Evolutionary conservation across 2,329 filamentous ascomycete genomes (phyloP).

Genomic region (Alternaria incomplexa): DNA sequence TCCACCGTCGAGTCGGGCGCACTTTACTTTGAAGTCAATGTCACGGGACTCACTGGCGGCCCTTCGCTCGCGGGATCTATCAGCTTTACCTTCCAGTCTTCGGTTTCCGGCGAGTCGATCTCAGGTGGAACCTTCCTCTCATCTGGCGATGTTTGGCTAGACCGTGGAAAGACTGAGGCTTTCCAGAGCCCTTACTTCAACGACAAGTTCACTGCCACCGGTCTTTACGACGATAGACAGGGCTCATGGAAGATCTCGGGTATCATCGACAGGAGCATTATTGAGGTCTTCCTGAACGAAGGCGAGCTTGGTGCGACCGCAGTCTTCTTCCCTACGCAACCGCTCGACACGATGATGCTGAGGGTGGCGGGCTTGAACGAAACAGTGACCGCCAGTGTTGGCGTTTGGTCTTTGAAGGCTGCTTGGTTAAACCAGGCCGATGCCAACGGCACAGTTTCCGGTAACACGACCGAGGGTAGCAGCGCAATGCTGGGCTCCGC

Average conservation of each 20-base stretch:
- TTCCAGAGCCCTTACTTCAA: constrained; percentile 64
- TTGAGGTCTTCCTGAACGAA: constrained; percentile 62
- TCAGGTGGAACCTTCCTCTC: constrained; percentile 58
- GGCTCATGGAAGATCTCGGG: constrained; percentile 54
- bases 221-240: constrained; percentile 26
- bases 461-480: constrained; percentile 38
- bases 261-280: constrained; percentile 61
- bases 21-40: constrained; percentile 62
- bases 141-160: constrained; percentile 57
- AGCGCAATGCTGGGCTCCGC: neutral
- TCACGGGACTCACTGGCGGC: constrained; percentile 51
- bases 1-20: constrained; percentile 57
- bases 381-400: constrained; percentile 48
- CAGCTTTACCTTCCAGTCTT: constrained; percentile 62
- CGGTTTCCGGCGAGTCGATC: constrained; percentile 57
- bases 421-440: constrained; percentile 44
- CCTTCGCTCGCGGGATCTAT: constrained; percentile 48
- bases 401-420: constrained; percentile 48
- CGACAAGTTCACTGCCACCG: constrained; percentile 56
- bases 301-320: constrained; percentile 59
- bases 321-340: constrained; percentile 58
- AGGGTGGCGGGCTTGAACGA: constrained; percentile 43
- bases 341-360: constrained; percentile 47
- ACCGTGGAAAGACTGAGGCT: constrained; percentile 57
- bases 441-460: constrained; percentile 40